Base-by-base conservation (phyloP, 1,284 basidiomycete genomes). In the Puccinia sorghi region DNA sequence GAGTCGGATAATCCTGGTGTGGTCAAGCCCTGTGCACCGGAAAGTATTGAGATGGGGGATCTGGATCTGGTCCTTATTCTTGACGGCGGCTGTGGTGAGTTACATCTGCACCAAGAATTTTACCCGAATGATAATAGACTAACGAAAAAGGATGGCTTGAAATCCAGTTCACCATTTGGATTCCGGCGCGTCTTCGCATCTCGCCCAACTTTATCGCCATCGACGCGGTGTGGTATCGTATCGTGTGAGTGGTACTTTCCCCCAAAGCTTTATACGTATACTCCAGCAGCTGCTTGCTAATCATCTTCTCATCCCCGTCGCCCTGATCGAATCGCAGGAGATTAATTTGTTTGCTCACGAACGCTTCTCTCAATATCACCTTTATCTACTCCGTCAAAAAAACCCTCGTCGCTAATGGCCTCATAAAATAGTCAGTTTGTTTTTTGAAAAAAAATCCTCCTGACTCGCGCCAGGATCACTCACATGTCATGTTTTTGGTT, bases 331-430 rank as follows among this genome's bases (percentile, higher is more conserved):
- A 41, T 39, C 43, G 2, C 37, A 64, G 61, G 61, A 43, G 41
- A 64, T 7, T 64, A 6, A 11, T 64, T 1, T 64, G 61, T 64
- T 46, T 64, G 61, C 25, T 64, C 11, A 64, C 61, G 22, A 64
- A 64, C 25, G 61, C 61, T 4, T n/a, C 2, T 22, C 41, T 64
- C 7, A 64, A 64, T 46, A 4, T 64, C 2, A 46, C 41, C 37
- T 64, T 64, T 46, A 64, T 64, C 22, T 46, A 0, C n/a, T 46
- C 61, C n/a, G 61, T 64, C 41, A 41, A 64, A 41, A 41, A 64
- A 11, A 64, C 61, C 61, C 39, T 64, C 25, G 61, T 64, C 20
- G 61, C 61, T 9, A 64, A 64, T 46, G 61, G 61, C 11, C 39
- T 64, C n/a, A 64, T 12, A 12, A 64, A 64, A 64, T 64, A 64